Conservation (phyloP, 257 asterid genomes). For the Solanum raphanifolium region DNA sequence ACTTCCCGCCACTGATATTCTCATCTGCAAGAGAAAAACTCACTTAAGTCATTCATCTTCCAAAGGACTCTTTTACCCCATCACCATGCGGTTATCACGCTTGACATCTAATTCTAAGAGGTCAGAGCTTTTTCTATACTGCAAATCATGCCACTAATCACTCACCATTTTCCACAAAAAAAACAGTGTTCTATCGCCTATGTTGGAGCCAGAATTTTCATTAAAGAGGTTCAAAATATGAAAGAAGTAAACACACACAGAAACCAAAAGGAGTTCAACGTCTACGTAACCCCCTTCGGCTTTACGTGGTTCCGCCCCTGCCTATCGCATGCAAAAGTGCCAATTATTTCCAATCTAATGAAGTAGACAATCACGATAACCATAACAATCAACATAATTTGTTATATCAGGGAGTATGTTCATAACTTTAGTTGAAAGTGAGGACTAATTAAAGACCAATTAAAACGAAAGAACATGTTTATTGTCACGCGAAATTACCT, state of each 20-base stretch:
- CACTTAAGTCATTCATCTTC: background rate
- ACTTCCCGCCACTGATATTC: constrained; percentile 19
- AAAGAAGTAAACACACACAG: background rate
- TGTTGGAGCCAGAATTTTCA: background rate
- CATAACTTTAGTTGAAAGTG: background rate
- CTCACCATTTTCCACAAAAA: background rate
- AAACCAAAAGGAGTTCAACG: background rate
- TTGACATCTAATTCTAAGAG: background rate
- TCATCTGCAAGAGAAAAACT: constrained; percentile 10
- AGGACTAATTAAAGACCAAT: background rate
- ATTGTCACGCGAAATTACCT: constrained; percentile 1
- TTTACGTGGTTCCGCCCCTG: background rate
- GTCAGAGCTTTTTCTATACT: background rate
- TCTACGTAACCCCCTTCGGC: background rate
- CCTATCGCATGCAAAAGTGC: background rate
- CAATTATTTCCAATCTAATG: background rate
- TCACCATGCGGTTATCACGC: background rate
- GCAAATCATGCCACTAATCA: background rate
- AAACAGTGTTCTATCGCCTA: background rate
- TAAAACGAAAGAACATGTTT: background rate
- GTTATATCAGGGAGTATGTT: too few species aligned
- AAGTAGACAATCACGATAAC: background rate
- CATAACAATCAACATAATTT: background rate
- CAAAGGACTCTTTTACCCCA: background rate
- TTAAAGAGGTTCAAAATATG: background rate